Evolutionary conservation across 306 rosid genomes (phyloP).

Genomic region (Glycyrrhiza uralensis): DNA sequence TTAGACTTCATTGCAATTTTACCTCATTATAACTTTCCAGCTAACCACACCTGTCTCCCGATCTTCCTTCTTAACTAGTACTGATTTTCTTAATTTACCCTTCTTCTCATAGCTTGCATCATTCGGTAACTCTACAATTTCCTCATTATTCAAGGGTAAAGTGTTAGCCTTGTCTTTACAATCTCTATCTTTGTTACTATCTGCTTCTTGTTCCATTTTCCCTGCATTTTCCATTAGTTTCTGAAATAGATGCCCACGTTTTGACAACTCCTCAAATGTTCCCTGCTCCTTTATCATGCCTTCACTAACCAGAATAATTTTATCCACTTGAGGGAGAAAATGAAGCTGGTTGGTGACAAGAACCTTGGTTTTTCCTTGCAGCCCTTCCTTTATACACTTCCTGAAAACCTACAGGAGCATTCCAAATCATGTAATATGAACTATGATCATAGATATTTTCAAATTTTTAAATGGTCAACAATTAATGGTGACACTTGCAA

Average conservation of each 20-base stretch:
- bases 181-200: constrained; percentile 27
- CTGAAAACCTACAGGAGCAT: constrained; percentile 61
- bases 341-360: constrained; percentile 95
- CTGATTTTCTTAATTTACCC: constrained; percentile 56
- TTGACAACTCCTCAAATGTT: constrained; percentile 80
- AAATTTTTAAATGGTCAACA: not conserved
- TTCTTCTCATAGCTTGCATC: constrained; percentile 43
- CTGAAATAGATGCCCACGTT: constrained; percentile 64
- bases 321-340: constrained; percentile 87
- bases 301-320: constrained; percentile 60
- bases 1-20: constrained; percentile 1
- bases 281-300: constrained; percentile 75
- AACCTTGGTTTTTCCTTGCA: constrained; percentile 74
- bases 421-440: constrained; percentile 6
- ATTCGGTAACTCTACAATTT: constrained; percentile 31
- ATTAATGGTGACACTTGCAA: not conserved
- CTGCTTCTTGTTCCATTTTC: constrained; percentile 64
- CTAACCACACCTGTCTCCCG: constrained; percentile 82
- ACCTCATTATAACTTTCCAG: constrained; percentile 75
- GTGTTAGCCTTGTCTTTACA: constrained; percentile 22
- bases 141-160: constrained; percentile 29
- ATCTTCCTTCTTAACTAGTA: constrained; percentile 79
- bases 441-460: not conserved
- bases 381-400: constrained; percentile 78
- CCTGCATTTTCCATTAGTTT: constrained; percentile 93